Evolutionary conservation across 495 filamentous ascomycete genomes (phyloP), one percentile per base, ranked within the genome.

Genomic region (Daldinia childiae): DNA sequence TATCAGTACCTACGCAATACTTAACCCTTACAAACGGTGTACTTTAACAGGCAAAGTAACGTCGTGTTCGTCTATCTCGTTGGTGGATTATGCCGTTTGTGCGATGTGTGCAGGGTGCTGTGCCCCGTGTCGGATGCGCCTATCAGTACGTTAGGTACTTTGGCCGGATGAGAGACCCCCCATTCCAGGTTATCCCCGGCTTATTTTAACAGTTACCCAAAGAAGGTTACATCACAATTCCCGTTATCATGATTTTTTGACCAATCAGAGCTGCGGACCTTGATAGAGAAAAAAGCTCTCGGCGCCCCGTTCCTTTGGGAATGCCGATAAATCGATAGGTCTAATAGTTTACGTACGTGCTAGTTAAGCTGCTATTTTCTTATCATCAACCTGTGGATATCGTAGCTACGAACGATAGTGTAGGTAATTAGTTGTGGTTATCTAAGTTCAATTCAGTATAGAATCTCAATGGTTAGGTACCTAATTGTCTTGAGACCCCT

Each of bases 211-310:
- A 27, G 41, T 27, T 54, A 54, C 26, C 9, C 36, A 61, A 58
- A 70, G 48, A 64, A 70, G 56, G 67, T 70, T 70, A 56, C 67
- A 60, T 64, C 61, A 64, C 60, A 60, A 24, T 38, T 65, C 36
- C 52, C 39, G 70, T 73, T 73, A 73, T 73, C 70, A 62, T 41
- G 26, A 29, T 29, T 8, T 19, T 68, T 43, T 51, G 27, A 27
- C 70, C 70, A 73, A 73, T 73, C 41, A 62, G 56, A 24, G 21
- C 4, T 1, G 0, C n/a, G 50, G 14, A 6, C 17, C n/a, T 64
- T 27, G 38, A 39, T 64, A n/a, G n/a, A n/a, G n/a, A n/a, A n/a
- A 64, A 64, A 45, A 19, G n/a, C 41, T 34, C 32, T 62, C 32
- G 58, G 50, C 32, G 38, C 62, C 19, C 62, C 63, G 29, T 62